Evolutionary conservation across 2,329 filamentous ascomycete species (phyloP).

Genomic region (Talaromyces verruculosus): DNA sequence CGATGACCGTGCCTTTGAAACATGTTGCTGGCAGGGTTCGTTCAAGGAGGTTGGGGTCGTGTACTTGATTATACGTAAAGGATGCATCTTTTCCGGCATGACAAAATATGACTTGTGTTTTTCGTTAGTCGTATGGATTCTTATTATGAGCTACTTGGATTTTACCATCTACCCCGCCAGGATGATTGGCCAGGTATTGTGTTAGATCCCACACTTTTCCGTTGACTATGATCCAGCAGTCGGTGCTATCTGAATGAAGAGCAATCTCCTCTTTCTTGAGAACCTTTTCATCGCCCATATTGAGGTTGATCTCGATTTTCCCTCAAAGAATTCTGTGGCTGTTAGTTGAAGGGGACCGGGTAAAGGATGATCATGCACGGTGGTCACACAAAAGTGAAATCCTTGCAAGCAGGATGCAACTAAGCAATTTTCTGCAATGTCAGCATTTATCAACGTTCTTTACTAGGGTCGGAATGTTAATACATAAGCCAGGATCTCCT

Average conservation of each 20-base stretch:
- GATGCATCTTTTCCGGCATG: constrained; percentile 38
- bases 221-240: constrained; percentile 54
- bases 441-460: neutral
- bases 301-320: neutral
- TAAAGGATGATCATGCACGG: neutral
- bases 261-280: neutral
- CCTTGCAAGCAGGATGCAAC: neutral
- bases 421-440: neutral
- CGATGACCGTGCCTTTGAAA: constrained; percentile 26
- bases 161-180: constrained; percentile 22
- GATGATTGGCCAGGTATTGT: constrained; percentile 35
- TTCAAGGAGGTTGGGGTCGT: constrained; percentile 30
- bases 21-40: constrained; percentile 29
- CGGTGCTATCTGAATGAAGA: neutral
- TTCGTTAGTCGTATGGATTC: neutral
- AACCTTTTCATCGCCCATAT: neutral
- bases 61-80: constrained; percentile 35
- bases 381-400: neutral
- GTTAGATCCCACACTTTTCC: constrained; percentile 54
- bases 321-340: neutral
- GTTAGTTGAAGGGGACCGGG: neutral
- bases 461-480: neutral
- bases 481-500: neutral
- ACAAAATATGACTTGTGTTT: constrained; percentile 31
- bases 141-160: neutral